Percentiles rank a stretch among this genome's conserved stretches.
phyloP scores from a whole-genome alignment of 495 filamentous ascomycete genomes.

The Neohortaea acidophila region DNA sequence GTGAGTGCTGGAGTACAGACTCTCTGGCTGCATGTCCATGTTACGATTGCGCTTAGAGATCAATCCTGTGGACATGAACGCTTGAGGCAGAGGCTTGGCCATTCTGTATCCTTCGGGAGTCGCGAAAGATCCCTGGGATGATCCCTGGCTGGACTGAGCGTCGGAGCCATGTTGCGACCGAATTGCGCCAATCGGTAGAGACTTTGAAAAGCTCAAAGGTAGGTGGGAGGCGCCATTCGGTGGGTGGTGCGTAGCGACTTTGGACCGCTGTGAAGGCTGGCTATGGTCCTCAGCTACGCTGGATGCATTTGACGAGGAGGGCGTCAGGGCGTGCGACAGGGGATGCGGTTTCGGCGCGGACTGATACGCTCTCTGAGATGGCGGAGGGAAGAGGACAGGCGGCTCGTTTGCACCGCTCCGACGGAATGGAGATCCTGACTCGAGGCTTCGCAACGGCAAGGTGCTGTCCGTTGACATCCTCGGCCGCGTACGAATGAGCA shows the following conservation, averaged over 20 bases:
- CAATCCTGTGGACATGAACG: constrained; percentile 86
- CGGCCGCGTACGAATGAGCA: constrained; percentile 31
- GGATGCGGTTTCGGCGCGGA: constrained; percentile 54
- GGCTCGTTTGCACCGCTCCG: constrained; percentile 15
- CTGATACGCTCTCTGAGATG: constrained; percentile 20
- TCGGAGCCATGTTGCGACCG: constrained; percentile 10
- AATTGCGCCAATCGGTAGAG: constrained; percentile 53
- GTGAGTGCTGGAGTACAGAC: constrained; percentile 31
- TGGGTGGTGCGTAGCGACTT: too few relatives aligned
- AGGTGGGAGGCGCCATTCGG: constrained; percentile 20
- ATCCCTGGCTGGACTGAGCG: constrained; percentile 12
- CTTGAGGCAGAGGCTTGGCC: constrained; percentile 67
- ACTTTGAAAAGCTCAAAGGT: constrained; percentile 54
- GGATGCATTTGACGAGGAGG: constrained; percentile 68
- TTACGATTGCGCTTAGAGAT: constrained; percentile 68
- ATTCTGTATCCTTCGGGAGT: constrained; percentile 76
- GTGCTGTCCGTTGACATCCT: constrained; percentile 62
- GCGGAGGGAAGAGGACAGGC: constrained; percentile 9
- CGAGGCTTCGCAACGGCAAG: constrained; percentile 37
- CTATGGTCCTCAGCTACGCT: constrained; percentile 62
- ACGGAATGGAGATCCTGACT: constrained; percentile 34
- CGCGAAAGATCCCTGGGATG: constrained; percentile 43
- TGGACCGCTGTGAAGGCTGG: constrained; percentile 39
- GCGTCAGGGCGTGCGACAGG: constrained; percentile 66
- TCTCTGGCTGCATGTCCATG: constrained; percentile 36